A percentile compares a stretch with the other conserved stretches of the same genome.
Evolutionary conservation across 2,329 filamentous ascomycete genomes (phyloP).

Genomic region (Nothomitra cinnamomea): DNA sequence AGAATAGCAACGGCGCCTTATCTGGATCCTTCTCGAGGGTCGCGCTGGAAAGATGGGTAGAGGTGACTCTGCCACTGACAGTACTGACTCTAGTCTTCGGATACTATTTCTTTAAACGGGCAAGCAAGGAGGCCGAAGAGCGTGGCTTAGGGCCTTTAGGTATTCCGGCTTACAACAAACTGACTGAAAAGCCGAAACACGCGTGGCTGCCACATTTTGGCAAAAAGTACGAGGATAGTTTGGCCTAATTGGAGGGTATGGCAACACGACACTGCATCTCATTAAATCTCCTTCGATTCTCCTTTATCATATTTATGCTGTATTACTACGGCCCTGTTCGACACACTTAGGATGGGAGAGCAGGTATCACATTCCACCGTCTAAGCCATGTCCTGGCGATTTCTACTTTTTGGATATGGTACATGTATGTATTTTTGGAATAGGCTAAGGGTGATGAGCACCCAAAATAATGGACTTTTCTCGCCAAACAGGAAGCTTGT

Average conservation of each 20-base stretch:
- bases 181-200: background rate
- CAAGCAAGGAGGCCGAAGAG: background rate
- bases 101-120: slow-evolving; percentile 6
- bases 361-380: too few relatives aligned
- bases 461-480: too few relatives aligned
- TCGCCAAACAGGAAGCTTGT: too few relatives aligned
- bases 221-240: background rate
- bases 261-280: too few relatives aligned
- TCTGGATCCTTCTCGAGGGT: slow-evolving; percentile 16
- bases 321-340: too few relatives aligned
- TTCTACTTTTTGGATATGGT: too few relatives aligned
- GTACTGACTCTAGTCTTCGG: slow-evolving; percentile 15
- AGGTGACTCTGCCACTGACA: slow-evolving; percentile 24
- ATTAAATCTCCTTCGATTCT: background rate
- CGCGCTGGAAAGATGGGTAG: slow-evolving; percentile 21
- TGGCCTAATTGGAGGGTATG: background rate
- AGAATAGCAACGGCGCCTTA: slow-evolving; percentile 6
- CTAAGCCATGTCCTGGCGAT: too few relatives aligned
- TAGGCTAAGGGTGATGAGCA: too few relatives aligned
- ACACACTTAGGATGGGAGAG: too few relatives aligned
- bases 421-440: too few relatives aligned
- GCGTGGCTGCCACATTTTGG: background rate
- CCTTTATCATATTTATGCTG: too few relatives aligned
- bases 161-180: background rate
- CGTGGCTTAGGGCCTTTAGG: background rate